phyloP scores from a whole-genome alignment of 2,329 filamentous ascomycete genomes.

The Fusarium chlamydosporum region DNA sequence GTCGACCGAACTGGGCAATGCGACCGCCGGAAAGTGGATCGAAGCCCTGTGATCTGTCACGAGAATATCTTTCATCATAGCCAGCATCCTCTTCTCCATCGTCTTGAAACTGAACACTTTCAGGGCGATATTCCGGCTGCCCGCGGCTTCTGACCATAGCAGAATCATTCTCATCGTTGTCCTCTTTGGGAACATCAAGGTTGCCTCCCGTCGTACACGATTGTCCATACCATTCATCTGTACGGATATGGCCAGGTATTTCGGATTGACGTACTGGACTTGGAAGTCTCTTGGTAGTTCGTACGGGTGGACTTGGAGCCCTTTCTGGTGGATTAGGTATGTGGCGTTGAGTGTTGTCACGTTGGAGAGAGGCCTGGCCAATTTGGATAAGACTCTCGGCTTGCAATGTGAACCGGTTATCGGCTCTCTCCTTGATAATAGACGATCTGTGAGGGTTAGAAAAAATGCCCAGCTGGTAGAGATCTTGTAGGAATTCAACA shows the following conservation, averaged over 20 bases:
- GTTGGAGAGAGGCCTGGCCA: slow-evolving; percentile 33
- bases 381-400: slow-evolving; percentile 34
- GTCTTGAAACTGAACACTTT: not conserved
- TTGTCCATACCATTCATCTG: slow-evolving; percentile 25
- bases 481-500: fast-evolving
- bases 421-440: not conserved
- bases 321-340: slow-evolving; percentile 16
- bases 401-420: slow-evolving; percentile 33
- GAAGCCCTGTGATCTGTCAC: not conserved
- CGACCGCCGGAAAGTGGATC: not conserved
- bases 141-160: not conserved
- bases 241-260: slow-evolving; percentile 15
- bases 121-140: no score
- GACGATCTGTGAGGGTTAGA: not conserved
- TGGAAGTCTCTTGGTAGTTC: slow-evolving; percentile 23
- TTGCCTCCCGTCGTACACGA: not conserved
- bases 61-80: fast-evolving
- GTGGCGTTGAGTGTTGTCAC: not conserved
- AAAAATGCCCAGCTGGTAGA: fast-evolving
- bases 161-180: slow-evolving; percentile 6
- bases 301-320: slow-evolving; percentile 31
- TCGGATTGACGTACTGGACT: slow-evolving; percentile 26
- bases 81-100: no score
- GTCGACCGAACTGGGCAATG: slow-evolving; percentile 17
- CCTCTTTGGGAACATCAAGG: not conserved